These are phyloP conservation scores for Chrysoporthe austroafricana DNA, from an alignment of 2,329 filamentous ascomycete genomes.

Conservation along the genomic window DNA sequence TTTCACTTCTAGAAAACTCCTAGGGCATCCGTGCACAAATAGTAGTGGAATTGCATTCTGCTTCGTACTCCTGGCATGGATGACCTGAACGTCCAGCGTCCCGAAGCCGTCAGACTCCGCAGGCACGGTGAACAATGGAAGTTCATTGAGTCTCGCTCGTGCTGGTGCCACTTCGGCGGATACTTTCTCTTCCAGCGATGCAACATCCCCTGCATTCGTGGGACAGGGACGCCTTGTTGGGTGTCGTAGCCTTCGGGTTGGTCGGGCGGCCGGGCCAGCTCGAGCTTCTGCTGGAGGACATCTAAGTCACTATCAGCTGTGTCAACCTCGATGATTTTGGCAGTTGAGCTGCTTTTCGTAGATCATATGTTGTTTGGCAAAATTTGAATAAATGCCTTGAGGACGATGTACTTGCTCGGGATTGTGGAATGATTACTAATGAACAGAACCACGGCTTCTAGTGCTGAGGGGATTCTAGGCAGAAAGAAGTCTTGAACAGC, in stretches of 20 bases:
- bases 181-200: not conserved
- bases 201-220: conserved; percentile 5
- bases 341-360: not conserved
- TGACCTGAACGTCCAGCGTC: conserved; percentile 64
- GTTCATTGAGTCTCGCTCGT: conserved; percentile 10
- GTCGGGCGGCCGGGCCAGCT: conserved; percentile 11
- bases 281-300: conserved; percentile 7
- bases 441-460: not conserved
- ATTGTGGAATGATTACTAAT: not conserved
- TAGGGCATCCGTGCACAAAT: conserved; percentile 49
- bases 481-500: not conserved
- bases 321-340: not conserved
- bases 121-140: conserved; percentile 11
- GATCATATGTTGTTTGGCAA: not conserved
- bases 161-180: conserved; percentile 11
- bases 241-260: conserved; percentile 13
- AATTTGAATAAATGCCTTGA: not conserved
- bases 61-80: conserved; percentile 52
- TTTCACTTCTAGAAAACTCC: conserved; percentile 44
- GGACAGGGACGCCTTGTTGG: conserved; percentile 7
- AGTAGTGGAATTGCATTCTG: conserved; percentile 44
- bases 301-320: not conserved
- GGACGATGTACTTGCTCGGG: not conserved
- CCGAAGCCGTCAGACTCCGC: conserved; percentile 56
- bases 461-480: not conserved